phyloP scores from a whole-genome alignment of 352 stramenopile species.

The Globisporangium sylvaticum region DNA sequence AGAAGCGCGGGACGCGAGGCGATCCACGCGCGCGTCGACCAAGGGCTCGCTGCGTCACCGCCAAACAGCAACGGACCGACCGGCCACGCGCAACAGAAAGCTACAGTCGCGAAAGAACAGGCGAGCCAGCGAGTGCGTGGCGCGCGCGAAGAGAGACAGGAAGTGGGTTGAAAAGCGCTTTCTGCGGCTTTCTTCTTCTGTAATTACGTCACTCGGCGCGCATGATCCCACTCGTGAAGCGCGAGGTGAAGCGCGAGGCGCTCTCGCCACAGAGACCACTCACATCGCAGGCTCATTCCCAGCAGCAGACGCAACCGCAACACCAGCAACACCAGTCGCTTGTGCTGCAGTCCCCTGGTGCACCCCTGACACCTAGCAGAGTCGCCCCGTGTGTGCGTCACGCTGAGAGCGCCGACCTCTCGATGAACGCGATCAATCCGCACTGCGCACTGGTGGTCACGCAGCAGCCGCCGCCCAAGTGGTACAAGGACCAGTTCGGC shows the following conservation, averaged over 20 bases:
- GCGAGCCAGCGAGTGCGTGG: background rate
- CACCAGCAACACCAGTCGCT: conserved; percentile 2
- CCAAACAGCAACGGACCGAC: background rate
- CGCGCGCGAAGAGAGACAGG: background rate
- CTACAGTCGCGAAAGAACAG: background rate
- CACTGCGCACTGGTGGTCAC: conserved; percentile 44
- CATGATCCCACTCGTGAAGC: conserved; percentile 16
- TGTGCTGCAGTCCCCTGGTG: background rate
- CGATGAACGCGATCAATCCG: conserved; percentile 4
- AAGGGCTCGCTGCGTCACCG: background rate
- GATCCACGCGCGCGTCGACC: background rate
- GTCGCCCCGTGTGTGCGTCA: background rate
- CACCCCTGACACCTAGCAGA: conserved; percentile 1
- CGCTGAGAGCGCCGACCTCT: conserved; percentile 15
- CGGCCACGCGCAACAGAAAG: background rate
- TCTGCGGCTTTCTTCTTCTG: background rate
- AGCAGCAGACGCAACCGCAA: background rate
- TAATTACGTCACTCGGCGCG: conserved; percentile 17
- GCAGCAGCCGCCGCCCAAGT: conserved; percentile 55
- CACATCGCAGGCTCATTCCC: background rate
- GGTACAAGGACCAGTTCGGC: conserved; percentile 81
- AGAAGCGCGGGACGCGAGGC: background rate
- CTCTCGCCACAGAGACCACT: conserved; percentile 3
- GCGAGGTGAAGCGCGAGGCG: conserved; percentile 14
- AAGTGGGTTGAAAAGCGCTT: conserved; percentile 14